Evolutionary conservation across 2,329 filamentous ascomycete genomes (phyloP), one percentile per base, ranked within the genome.

Genomic region (Fusarium pseudocircinatum): DNA sequence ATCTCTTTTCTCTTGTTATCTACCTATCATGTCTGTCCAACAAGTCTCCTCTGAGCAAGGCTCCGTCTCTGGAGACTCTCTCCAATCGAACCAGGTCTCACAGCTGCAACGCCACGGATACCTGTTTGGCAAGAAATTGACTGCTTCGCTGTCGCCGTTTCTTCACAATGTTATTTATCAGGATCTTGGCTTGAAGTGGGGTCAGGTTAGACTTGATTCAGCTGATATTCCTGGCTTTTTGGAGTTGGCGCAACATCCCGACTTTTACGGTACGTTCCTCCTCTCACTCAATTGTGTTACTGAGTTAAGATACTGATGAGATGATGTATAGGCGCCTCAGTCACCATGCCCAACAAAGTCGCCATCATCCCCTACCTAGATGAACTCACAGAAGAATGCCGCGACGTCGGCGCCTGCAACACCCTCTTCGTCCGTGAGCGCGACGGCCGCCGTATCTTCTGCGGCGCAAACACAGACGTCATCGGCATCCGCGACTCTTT

Each of bases 311-410:
- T 32, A 64, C 14, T 47, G 24, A 47, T 6, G 30, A 28, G 22
- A 47, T 6, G 30, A 36, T 24, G 14, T 9, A 8, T 4, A 88
- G 91, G 92, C 61, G 89, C 91, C 28, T 90, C 92, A 7, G 90
- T 96, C 42, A 96, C 93, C 26, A 96, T 96, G 93, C 94, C 94
- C 1, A 91, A 94, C 85, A 96, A 96, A 82, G 89, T 96, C 32
- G 86, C 90, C 75, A 94, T 96, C 79, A 89, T 95, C 67, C 86
- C 89, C 0, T 86, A 94, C 75, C 87, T 96, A 14, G 93, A 96
- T 78, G 89, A 91, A 60, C 84, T 95, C 42, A 94, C 93, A 12
- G 87, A 90, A 28, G 92, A 95, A 82, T 93, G 90, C 74, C 87
- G 88, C 56, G 90, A 91, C 40, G 91, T 95, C 28, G 93, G 93